Percentiles rank a stretch among this genome's conserved stretches.
Conservation (phyloP, 495 filamentous ascomycete species). For the Aspergillus funiculosus region DNA sequence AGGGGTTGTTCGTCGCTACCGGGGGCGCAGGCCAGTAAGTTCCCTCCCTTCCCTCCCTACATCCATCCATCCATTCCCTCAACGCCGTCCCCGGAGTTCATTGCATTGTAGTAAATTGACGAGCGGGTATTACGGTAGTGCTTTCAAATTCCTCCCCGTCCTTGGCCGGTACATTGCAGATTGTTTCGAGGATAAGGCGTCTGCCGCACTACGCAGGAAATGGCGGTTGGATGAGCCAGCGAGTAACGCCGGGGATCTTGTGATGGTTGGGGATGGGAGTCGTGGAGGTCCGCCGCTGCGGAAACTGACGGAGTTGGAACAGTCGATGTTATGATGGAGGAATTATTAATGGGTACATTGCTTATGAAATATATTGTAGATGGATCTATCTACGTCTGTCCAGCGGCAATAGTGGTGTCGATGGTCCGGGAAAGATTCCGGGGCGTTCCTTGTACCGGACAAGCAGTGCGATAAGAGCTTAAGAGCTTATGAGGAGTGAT, state of each 20-base stretch:
- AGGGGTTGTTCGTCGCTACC: slow-evolving; percentile 65
- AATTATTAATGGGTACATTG: too few relatives aligned
- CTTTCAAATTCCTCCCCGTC: slow-evolving; percentile 46
- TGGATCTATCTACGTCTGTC: too few relatives aligned
- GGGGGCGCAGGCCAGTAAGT: slow-evolving; percentile 68
- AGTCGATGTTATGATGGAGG: slow-evolving; percentile 5
- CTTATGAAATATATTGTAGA: too few relatives aligned
- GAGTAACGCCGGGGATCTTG: neutral
- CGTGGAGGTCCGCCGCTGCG: slow-evolving; percentile 7
- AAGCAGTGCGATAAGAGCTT: too few relatives aligned
- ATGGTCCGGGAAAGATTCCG: too few relatives aligned
- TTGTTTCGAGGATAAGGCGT: slow-evolving; percentile 1
- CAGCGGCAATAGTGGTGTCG: too few relatives aligned
- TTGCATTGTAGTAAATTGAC: too few relatives aligned
- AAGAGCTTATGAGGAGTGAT: too few relatives aligned
- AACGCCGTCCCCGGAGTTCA: too few relatives aligned
- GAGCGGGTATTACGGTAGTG: slow-evolving; percentile 11
- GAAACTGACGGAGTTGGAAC: slow-evolving; percentile 6
- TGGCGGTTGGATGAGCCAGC: neutral
- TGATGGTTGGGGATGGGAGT: slow-evolving; percentile 8
- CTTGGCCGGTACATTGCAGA: slow-evolving; percentile 26
- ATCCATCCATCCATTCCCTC: too few relatives aligned
- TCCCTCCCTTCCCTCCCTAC: too few relatives aligned
- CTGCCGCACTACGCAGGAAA: neutral
- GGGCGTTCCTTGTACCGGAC: too few relatives aligned